Evolutionary conservation across 2,329 filamentous ascomycete species (phyloP).

Genomic region (Fusarium sp.): DNA sequence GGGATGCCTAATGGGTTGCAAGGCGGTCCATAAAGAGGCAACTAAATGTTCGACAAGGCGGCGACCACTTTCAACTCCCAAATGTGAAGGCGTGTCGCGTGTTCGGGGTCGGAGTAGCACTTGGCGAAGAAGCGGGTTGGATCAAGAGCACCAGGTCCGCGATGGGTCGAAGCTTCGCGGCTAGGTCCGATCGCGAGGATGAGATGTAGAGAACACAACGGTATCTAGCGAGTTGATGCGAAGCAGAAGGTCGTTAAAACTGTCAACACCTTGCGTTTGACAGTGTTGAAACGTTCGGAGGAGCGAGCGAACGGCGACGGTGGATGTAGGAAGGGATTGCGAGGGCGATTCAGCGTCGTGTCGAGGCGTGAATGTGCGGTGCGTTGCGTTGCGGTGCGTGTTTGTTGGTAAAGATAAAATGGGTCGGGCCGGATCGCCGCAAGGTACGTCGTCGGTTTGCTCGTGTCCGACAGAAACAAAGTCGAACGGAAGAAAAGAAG

Average conservation of each 20-base stretch:
- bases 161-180: constrained; percentile 17
- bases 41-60: constrained; percentile 35
- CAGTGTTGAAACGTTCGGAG: constrained; percentile 22
- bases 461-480: constrained; percentile 15
- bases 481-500: neutral
- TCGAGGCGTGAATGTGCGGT: constrained; percentile 10
- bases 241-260: constrained; percentile 26
- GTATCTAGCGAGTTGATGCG: constrained; percentile 20
- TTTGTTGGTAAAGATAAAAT: constrained; percentile 2
- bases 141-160: constrained; percentile 19
- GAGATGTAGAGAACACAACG: constrained; percentile 4
- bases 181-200: constrained; percentile 18
- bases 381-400: neutral
- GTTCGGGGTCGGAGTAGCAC: constrained; percentile 15
- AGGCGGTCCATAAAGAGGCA: constrained; percentile 47
- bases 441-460: constrained; percentile 9
- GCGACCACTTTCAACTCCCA: constrained; percentile 16
- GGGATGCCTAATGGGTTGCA: constrained; percentile 46
- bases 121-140: constrained; percentile 4
- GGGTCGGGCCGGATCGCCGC: constrained; percentile 5
- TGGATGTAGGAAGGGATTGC: neutral
- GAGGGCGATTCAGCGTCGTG: constrained; percentile 36
- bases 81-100: constrained; percentile 25
- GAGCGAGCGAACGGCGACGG: constrained; percentile 7
- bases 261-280: constrained; percentile 23